phyloP scores from a whole-genome alignment of 306 rosid species.

The Ormosia emarginata region DNA sequence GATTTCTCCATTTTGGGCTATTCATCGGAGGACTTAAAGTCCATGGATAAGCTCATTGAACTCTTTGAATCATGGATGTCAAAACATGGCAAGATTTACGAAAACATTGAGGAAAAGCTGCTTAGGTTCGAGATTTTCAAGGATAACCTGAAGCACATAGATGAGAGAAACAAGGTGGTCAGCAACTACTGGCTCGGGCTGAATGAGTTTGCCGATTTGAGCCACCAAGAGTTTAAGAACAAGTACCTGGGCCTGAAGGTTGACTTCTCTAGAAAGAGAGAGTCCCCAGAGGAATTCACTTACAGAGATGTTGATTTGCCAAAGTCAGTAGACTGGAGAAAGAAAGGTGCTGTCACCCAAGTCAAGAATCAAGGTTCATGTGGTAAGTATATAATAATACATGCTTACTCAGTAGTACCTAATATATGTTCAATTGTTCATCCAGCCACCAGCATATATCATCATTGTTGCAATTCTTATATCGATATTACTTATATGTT shows the following conservation, averaged over 20 bases:
- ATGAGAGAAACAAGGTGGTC: slow-evolving; percentile 46
- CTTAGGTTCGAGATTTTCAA: slow-evolving; percentile 63
- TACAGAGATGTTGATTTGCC: slow-evolving; percentile 52
- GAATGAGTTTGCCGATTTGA: slow-evolving; percentile 70
- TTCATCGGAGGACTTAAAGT: slow-evolving; percentile 51
- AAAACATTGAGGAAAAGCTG: slow-evolving; percentile 55
- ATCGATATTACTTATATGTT: not conserved
- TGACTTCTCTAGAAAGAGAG: slow-evolving; percentile 23
- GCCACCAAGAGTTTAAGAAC: slow-evolving; percentile 51
- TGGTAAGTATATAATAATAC: slow-evolving; percentile 33
- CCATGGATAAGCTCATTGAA: slow-evolving; percentile 57
- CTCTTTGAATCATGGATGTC: slow-evolving; percentile 64
- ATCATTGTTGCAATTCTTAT: not conserved
- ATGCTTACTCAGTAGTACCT: not conserved
- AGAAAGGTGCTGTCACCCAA: slow-evolving; percentile 65
- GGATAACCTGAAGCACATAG: slow-evolving; percentile 63
- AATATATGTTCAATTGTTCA: not conserved
- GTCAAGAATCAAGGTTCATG: slow-evolving; percentile 79
- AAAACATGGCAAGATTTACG: slow-evolving; percentile 54
- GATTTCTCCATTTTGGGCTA: slow-evolving; percentile 71
- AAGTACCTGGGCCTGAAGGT: slow-evolving; percentile 45
- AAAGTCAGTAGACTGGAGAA: slow-evolving; percentile 73
- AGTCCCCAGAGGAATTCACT: slow-evolving; percentile 41
- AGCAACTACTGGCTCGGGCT: slow-evolving; percentile 69
- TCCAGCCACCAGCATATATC: too few relatives aligned